A percentile compares a stretch with the other conserved stretches of the same genome.
Conservation (phyloP, 2,329 filamentous ascomycete genomes). For the Colletotrichum viniferum region DNA sequence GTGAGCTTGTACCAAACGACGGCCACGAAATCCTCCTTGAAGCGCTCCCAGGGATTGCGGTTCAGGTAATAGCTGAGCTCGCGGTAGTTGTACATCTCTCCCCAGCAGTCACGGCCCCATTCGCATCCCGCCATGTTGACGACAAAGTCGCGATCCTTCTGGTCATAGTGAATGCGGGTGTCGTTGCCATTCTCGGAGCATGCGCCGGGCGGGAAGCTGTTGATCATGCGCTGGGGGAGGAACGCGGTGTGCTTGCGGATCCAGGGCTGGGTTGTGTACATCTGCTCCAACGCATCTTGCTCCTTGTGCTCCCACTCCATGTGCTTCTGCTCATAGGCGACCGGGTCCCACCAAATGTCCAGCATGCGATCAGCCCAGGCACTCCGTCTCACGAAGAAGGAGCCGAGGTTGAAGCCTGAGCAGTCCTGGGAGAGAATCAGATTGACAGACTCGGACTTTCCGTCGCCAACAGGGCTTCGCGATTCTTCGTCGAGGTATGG, state of each 20-base stretch:
- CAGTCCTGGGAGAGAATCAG: conserved; percentile 93
- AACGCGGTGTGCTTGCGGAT: conserved; percentile 88
- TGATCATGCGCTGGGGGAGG: conserved; percentile 88
- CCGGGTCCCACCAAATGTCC: conserved; percentile 98
- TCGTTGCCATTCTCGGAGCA: conserved; percentile 81
- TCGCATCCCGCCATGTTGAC: conserved; percentile 99
- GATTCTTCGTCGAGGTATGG: conserved; percentile 78
- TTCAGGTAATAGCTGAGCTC: conserved; percentile 91
- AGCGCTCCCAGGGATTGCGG: conserved; percentile 78
- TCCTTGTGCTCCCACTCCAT: conserved; percentile 99
- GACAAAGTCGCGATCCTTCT: conserved; percentile 86
- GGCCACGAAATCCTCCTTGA: conserved; percentile 70
- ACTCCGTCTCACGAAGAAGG: conserved; percentile 87
- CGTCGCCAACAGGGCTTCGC: conserved; percentile 77
- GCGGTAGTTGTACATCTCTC: conserved; percentile 95
- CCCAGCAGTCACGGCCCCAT: conserved; percentile 97
- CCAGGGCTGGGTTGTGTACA: conserved; percentile 93
- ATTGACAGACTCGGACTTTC: conserved; percentile 78
- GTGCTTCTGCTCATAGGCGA: conserved; percentile 96
- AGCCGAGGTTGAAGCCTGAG: conserved; percentile 93
- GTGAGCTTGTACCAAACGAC: conserved; percentile 68
- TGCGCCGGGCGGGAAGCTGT: conserved; percentile 90
- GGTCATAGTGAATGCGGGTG: conserved; percentile 81
- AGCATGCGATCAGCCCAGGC: conserved; percentile 90
- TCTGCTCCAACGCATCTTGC: conserved; percentile 90